These are phyloP conservation scores for Chaetomium tenue DNA, from an alignment of 495 filamentous ascomycete genomes.

Conservation along the genomic window DNA sequence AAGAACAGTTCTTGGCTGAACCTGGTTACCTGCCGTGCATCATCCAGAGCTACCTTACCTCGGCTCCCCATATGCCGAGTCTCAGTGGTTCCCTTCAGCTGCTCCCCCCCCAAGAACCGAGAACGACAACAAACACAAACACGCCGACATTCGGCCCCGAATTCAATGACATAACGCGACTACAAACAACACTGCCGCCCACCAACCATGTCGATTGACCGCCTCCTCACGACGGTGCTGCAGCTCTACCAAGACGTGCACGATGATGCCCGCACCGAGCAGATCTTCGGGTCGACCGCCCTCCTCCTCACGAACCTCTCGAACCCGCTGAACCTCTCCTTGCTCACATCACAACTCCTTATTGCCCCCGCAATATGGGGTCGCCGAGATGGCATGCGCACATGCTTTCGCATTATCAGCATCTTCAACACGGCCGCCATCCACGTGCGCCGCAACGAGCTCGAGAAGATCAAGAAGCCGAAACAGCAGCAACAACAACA, in stretches of 20 bases:
- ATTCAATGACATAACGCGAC: not conserved
- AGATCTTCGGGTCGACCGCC: constrained; percentile 74
- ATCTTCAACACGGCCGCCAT: constrained; percentile 83
- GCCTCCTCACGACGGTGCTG: constrained; percentile 51
- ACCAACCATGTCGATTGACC: constrained; percentile 52
- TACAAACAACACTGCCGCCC: constrained; percentile 4
- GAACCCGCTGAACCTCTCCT: constrained; percentile 86
- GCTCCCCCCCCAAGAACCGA: not conserved
- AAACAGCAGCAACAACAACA: constrained; percentile 21
- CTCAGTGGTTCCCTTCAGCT: too few relatives aligned
- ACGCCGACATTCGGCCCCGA: not conserved
- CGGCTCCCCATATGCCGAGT: constrained; percentile 3
- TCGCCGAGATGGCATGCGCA: constrained; percentile 62
- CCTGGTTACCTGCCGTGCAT: constrained; percentile 18
- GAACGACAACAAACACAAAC: constrained; percentile 9
- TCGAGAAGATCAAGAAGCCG: constrained; percentile 49
- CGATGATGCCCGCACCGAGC: constrained; percentile 49
- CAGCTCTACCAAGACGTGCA: constrained; percentile 51
- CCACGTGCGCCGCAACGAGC: constrained; percentile 56
- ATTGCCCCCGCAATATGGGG: constrained; percentile 82
- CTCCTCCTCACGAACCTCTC: constrained; percentile 77
- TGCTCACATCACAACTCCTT: constrained; percentile 88
- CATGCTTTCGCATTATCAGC: constrained; percentile 73
- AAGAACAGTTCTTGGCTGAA: not conserved
- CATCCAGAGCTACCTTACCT: not conserved